phyloP scores from a whole-genome alignment of 2,329 filamentous ascomycete genomes.

The Dactylellina leptospora region DNA sequence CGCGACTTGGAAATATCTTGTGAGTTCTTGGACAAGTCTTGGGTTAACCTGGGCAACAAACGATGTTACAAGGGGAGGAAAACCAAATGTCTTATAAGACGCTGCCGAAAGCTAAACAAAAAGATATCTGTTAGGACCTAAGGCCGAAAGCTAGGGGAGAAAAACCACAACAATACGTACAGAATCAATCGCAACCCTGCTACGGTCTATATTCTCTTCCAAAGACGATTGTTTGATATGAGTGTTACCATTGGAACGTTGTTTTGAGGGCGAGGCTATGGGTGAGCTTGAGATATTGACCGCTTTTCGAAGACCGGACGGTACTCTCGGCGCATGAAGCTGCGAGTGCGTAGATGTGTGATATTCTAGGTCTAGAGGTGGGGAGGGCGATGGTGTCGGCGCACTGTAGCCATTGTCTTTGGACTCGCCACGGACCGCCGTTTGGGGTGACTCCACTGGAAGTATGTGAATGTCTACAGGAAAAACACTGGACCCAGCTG shows the following conservation, averaged over 20 bases:
- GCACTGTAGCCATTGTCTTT: slow-evolving; percentile 16
- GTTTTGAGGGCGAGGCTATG: slow-evolving; percentile 28
- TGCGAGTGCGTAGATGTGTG: slow-evolving; percentile 15
- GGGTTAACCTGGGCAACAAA: slow-evolving; percentile 7
- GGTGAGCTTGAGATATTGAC: slow-evolving; percentile 41
- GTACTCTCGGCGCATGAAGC: slow-evolving; percentile 33
- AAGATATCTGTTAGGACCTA: background rate
- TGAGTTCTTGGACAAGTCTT: slow-evolving; percentile 8
- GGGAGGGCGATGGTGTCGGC: slow-evolving; percentile 46
- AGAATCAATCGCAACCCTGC: slow-evolving; percentile 19
- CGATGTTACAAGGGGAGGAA: slow-evolving; percentile 20
- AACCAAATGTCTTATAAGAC: slow-evolving; percentile 16
- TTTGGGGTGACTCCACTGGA: no score
- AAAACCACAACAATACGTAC: slow-evolving; percentile 17
- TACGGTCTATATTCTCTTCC: background rate
- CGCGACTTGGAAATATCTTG: slow-evolving; percentile 12
- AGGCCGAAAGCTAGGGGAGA: background rate
- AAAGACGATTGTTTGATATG: no score
- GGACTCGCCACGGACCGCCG: background rate
- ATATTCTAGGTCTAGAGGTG: slow-evolving; percentile 20
- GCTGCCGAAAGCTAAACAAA: slow-evolving; percentile 18
- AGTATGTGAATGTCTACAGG: no score
- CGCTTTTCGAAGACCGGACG: slow-evolving; percentile 33
- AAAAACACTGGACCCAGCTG: no score
- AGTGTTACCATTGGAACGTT: background rate